Percentiles rank a stretch among this genome's conserved stretches.
These are phyloP conservation scores for Lactifluus volemus DNA, from an alignment of 768 basidiomycete genomes.

Conservation along the genomic window DNA sequence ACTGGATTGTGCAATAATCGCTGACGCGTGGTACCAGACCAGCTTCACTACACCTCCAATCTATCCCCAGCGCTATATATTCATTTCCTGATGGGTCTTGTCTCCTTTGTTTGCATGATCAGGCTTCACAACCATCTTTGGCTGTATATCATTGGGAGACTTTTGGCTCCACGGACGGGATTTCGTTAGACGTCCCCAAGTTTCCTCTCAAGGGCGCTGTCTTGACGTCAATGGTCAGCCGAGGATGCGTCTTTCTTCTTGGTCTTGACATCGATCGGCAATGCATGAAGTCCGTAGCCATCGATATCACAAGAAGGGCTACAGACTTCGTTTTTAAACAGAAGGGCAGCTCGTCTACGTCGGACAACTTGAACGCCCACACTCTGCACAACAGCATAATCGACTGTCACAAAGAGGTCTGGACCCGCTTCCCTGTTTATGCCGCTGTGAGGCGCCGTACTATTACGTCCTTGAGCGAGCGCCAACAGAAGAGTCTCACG, in stretches of 20 bases:
- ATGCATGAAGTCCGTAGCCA: constrained; percentile 34
- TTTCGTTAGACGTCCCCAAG: too few species aligned
- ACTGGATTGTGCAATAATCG: not conserved
- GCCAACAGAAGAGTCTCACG: constrained; percentile 26
- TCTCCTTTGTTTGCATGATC: constrained; percentile 30
- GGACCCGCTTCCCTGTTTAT: too few species aligned
- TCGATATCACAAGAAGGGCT: constrained; percentile 45
- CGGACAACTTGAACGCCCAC: constrained; percentile 21
- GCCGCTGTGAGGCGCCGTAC: too few species aligned
- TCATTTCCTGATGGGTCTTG: constrained; percentile 39
- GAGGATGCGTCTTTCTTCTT: constrained; percentile 16
- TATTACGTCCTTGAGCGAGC: too few species aligned
- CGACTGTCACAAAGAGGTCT: too few species aligned
- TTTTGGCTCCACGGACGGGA: too few species aligned
- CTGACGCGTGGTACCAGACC: constrained; percentile 29
- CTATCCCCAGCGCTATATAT: constrained; percentile 26
- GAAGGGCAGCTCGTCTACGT: constrained; percentile 25
- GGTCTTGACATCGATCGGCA: constrained; percentile 28
- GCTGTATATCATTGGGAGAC: too few species aligned
- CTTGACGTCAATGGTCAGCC: constrained; percentile 39
- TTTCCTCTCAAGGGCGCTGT: constrained; percentile 22
- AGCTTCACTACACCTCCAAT: constrained; percentile 33
- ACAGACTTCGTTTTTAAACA: constrained; percentile 51
- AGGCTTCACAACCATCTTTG: not conserved
- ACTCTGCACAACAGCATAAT: not conserved